These are phyloP conservation scores for Fusarium nematophilum DNA, from an alignment of 2,329 filamentous ascomycete genomes.

Conservation along the genomic window DNA sequence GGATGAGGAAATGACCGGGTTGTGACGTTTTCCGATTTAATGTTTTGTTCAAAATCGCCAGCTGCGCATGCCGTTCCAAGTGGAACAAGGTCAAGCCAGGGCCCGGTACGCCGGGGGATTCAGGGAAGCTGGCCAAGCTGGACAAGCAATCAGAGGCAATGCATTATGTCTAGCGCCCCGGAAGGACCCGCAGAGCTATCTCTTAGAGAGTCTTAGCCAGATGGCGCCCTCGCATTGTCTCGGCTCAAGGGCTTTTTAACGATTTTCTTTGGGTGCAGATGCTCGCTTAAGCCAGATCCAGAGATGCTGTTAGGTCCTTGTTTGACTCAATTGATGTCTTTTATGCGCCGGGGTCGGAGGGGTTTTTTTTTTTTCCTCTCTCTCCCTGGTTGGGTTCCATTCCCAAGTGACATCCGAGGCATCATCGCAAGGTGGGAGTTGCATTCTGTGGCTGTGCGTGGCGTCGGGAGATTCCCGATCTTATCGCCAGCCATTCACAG, in stretches of 20 bases:
- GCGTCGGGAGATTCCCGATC: constrained; percentile 1
- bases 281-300: constrained; percentile 6
- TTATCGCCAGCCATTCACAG: not conserved
- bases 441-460: constrained; percentile 7
- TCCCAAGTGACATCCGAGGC: constrained; percentile 5
- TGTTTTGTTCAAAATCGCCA: constrained; percentile 32
- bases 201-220: constrained; percentile 11
- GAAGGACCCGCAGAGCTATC: constrained; percentile 42
- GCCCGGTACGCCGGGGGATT: constrained; percentile 29
- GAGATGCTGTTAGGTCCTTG: constrained; percentile 2
- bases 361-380: too few species aligned
- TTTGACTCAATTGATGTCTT: constrained; percentile 7
- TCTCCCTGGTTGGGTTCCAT: not conserved
- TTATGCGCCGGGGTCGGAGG: not conserved
- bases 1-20: constrained; percentile 10
- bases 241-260: constrained; percentile 40
- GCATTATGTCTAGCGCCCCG: constrained; percentile 45
- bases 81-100: constrained; percentile 22
- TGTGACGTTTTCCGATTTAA: constrained; percentile 36
- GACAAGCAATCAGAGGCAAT: constrained; percentile 43
- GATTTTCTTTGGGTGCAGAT: constrained; percentile 18
- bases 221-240: constrained; percentile 39
- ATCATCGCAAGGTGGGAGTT: not conserved
- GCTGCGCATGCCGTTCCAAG: constrained; percentile 27
- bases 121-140: constrained; percentile 29